Evolutionary conservation across 768 basidiomycete genomes (phyloP), one percentile per base, ranked within the genome.

Genomic region (Hygrophorus pudorinus): DNA sequence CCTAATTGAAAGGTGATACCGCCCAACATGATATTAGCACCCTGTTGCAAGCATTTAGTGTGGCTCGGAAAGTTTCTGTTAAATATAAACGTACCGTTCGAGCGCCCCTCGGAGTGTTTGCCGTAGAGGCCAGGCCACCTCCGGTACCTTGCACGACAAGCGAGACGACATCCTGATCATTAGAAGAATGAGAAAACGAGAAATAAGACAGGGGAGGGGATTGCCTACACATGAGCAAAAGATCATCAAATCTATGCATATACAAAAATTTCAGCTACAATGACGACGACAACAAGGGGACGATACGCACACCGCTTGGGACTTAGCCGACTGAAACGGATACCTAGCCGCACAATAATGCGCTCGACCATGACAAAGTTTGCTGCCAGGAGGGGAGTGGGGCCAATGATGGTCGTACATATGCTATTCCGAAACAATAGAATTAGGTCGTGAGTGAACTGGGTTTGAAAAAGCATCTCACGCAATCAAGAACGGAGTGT

Each of bases 321-420:
- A 30, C 49, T 55, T 5, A 79, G 48, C 0, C 75, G 61, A 48
- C 72, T 73, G 56, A 76, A 75, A 35, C 60, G 53, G 3, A 62
- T 37, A 1, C 73, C 75, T n/a, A 78, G 57, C 4, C 53, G 51
- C 14, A 49, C 52, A 36, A 77, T 72, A 39, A 78, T 60, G 20
- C 57, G 54, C 1, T 76, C 75, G 9, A 81, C 63, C 14, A 78
- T 68, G 33, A 78, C 64, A 54, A 81, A 83, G 50, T 73, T 75
- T 10, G 76, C 76, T 0, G 79, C 78, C 13, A 75, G 59, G 30
- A 78, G 58, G 17, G 76, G 76, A 0, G 75, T 75, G 1, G 79
- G 79, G 1, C 69, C 70, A 33, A 79, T 58, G 51, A 82, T 78
- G 2, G 74, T 72, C 5, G 61, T 59, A 4, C 24, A 24, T 24